Percentiles rank a stretch among this genome's conserved stretches.
Conservation (phyloP, 768 basidiomycete genomes). For the Grammothele lineata region DNA sequence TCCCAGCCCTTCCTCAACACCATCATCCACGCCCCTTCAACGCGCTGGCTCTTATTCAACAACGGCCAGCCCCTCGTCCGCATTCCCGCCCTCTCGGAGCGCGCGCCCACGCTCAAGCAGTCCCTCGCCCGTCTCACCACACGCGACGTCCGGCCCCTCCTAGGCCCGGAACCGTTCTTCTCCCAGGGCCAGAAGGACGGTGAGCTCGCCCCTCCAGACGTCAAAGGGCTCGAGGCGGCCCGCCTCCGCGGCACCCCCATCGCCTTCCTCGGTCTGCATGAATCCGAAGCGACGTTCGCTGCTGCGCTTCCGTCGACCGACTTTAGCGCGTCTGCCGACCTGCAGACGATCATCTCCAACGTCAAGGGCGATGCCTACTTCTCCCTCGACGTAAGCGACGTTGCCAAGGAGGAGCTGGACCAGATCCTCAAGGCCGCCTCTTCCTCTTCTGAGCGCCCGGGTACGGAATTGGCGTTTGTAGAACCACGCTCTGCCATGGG, state of each 20-base stretch:
- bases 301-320: slow-evolving; percentile 63
- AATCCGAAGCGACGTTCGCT: slow-evolving; percentile 39
- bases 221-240: slow-evolving; percentile 44
- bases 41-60: slow-evolving; percentile 79
- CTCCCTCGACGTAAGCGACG: slow-evolving; percentile 65
- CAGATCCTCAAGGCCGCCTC: slow-evolving; percentile 37
- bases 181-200: slow-evolving; percentile 56
- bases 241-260: slow-evolving; percentile 56
- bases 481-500: slow-evolving; percentile 60
- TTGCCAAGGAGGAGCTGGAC: slow-evolving; percentile 41
- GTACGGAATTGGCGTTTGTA: slow-evolving; percentile 44
- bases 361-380: slow-evolving; percentile 85
- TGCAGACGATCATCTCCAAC: slow-evolving; percentile 45
- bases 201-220: slow-evolving; percentile 22
- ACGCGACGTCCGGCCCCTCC: slow-evolving; percentile 53
- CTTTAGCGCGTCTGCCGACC: slow-evolving; percentile 36
- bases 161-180: slow-evolving; percentile 69
- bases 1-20: slow-evolving; percentile 75
- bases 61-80: slow-evolving; percentile 61
- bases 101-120: slow-evolving; percentile 25
- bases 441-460: slow-evolving; percentile 32
- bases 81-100: slow-evolving; percentile 8
- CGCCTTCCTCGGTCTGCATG: slow-evolving; percentile 80
- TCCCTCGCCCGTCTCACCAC: slow-evolving; percentile 55
- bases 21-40: slow-evolving; percentile 51